These are phyloP conservation scores for Epichloe glyceriae DNA, from an alignment of 2,329 filamentous ascomycete species.

Conservation along the genomic window DNA sequence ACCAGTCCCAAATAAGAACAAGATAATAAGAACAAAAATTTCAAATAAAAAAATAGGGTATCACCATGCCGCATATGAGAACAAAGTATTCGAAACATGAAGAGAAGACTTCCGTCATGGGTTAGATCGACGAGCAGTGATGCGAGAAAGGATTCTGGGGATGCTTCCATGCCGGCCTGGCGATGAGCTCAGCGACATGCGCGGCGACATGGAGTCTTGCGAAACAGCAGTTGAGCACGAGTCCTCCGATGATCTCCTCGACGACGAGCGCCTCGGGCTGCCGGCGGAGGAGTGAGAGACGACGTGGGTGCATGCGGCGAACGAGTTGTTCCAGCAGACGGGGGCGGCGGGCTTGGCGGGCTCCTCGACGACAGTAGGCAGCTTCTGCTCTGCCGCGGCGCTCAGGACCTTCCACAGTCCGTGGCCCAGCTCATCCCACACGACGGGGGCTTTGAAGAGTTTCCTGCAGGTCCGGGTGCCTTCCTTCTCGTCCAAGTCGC, in stretches of 20 bases:
- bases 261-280: constrained; percentile 2
- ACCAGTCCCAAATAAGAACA: neutral
- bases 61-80: neutral
- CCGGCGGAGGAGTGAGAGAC: neutral
- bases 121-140: constrained; percentile 5
- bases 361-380: constrained; percentile 1
- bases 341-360: neutral
- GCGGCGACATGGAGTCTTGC: constrained; percentile 3
- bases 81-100: neutral
- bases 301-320: neutral
- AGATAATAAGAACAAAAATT: neutral
- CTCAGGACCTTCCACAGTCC: constrained; percentile 19
- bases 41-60: neutral
- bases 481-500: constrained; percentile 19
- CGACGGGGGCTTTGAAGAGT: constrained; percentile 25
- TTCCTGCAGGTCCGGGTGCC: constrained; percentile 23
- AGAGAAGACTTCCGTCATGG: neutral
- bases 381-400: constrained; percentile 9
- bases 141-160: constrained; percentile 6
- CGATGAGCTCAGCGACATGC: constrained; percentile 6
- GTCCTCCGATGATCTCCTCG: constrained; percentile 4
- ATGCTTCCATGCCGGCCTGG: constrained; percentile 6
- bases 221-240: constrained; percentile 3
- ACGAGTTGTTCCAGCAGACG: constrained; percentile 1
- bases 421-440: constrained; percentile 25